These are phyloP conservation scores for Ceratobasidium sp. DNA, from an alignment of 1,284 basidiomycete species.

Conservation along the genomic window DNA sequence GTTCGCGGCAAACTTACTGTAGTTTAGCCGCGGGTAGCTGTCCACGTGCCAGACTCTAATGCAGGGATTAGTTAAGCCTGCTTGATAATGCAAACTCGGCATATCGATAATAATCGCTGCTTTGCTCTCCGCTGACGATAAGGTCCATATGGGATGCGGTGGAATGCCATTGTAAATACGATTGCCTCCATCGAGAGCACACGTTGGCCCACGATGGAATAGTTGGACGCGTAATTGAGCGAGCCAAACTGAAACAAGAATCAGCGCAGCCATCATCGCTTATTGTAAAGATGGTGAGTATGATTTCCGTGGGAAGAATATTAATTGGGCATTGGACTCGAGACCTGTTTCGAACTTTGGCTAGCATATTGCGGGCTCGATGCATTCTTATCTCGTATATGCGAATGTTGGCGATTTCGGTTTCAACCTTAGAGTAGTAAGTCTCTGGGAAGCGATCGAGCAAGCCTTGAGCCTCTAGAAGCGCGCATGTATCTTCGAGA, in stretches of 20 bases:
- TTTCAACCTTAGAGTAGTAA: too few species aligned
- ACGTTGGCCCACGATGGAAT: background rate
- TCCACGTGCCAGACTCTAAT: too few species aligned
- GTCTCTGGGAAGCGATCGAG: too few species aligned
- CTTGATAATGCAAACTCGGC: background rate
- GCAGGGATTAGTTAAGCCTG: background rate
- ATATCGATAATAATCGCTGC: background rate
- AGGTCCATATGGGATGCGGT: slow-evolving; percentile 1
- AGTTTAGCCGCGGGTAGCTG: too few species aligned
- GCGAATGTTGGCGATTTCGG: too few species aligned
- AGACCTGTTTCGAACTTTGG: background rate
- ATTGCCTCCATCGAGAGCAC: background rate
- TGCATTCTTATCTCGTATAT: background rate
- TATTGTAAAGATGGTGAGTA: background rate
- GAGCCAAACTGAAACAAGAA: background rate
- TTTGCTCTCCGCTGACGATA: background rate
- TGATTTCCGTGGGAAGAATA: background rate
- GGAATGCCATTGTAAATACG: background rate
- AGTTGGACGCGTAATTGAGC: background rate
- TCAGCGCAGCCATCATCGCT: background rate
- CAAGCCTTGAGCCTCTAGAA: too few species aligned
- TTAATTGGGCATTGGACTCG: background rate
- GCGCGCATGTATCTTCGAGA: too few species aligned
- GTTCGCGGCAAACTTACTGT: too few species aligned
- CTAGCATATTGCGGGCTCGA: background rate